phyloP scores from a whole-genome alignment of 2,329 filamentous ascomycete genomes.

The Leptographium flavum region DNA sequence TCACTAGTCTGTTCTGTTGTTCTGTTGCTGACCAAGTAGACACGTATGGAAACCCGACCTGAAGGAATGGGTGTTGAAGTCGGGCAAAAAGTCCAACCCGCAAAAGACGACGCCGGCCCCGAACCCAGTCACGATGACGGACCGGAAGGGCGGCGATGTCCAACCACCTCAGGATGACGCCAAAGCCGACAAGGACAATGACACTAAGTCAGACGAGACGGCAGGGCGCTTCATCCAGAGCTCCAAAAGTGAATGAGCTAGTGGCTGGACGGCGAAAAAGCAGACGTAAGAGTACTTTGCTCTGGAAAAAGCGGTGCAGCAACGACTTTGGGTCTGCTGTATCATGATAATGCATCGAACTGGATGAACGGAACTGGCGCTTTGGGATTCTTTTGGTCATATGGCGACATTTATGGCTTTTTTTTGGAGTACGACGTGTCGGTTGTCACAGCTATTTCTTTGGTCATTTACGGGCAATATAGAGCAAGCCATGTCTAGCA shows the following conservation, averaged over 20 bases:
- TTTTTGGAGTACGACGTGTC: no score
- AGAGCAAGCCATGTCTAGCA: no score
- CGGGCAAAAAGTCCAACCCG: not conserved
- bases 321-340: no score
- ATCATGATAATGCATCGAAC: no score
- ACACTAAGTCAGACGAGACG: not conserved
- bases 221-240: not conserved
- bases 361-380: no score
- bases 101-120: not conserved
- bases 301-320: no score
- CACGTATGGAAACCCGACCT: slow-evolving; percentile 44
- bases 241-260: not conserved
- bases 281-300: no score
- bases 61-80: slow-evolving; percentile 36
- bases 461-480: not conserved
- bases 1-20: not conserved
- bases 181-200: not conserved
- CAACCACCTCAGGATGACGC: not conserved
- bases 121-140: not conserved
- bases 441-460: no score
- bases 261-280: not conserved
- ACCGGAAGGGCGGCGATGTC: not conserved
- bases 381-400: no score
- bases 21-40: slow-evolving; percentile 20
- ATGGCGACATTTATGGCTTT: no score